Conservation (phyloP, 371 early-diverging fungal genomes). For the Synchytrium microbalum region DNA sequence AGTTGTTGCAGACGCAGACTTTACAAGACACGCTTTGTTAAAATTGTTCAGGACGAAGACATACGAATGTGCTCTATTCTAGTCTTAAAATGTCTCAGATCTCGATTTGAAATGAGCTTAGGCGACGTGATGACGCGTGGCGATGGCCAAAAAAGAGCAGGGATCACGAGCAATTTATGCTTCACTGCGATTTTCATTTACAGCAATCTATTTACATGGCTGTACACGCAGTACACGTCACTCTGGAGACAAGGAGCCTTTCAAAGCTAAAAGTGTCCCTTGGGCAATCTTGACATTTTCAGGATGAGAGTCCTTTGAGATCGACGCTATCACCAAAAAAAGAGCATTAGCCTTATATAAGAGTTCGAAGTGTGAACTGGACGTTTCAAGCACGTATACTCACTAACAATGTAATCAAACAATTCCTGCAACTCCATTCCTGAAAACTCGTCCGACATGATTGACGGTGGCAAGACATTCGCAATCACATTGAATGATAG, state of each 20-base stretch:
- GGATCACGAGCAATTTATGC: too few relatives aligned
- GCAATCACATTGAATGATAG: constrained; percentile 4
- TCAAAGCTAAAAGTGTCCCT: not conserved
- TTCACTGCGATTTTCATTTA: too few relatives aligned
- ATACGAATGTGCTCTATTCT: too few relatives aligned
- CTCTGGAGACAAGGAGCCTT: not conserved
- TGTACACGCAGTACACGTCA: too few relatives aligned
- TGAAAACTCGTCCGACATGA: constrained; percentile 11
- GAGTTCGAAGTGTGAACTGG: constrained; percentile 15
- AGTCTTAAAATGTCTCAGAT: too few relatives aligned
- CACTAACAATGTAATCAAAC: not conserved
- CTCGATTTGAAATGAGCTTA: too few relatives aligned
- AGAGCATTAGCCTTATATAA: constrained; percentile 12
- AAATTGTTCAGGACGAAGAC: too few relatives aligned
- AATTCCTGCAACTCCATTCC: not conserved
- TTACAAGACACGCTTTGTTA: too few relatives aligned
- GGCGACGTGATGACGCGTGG: too few relatives aligned
- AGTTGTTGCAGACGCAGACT: too few relatives aligned
- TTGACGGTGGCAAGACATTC: constrained; percentile 4
- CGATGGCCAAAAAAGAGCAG: too few relatives aligned
- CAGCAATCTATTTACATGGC: too few relatives aligned
- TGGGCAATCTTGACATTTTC: not conserved
- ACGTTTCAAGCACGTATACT: not conserved
- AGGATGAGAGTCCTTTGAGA: not conserved
- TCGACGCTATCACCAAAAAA: constrained; percentile 14